Conservation (phyloP, 1,284 basidiomycete species). For the Cutaneotrichosporon cutaneum region DNA sequence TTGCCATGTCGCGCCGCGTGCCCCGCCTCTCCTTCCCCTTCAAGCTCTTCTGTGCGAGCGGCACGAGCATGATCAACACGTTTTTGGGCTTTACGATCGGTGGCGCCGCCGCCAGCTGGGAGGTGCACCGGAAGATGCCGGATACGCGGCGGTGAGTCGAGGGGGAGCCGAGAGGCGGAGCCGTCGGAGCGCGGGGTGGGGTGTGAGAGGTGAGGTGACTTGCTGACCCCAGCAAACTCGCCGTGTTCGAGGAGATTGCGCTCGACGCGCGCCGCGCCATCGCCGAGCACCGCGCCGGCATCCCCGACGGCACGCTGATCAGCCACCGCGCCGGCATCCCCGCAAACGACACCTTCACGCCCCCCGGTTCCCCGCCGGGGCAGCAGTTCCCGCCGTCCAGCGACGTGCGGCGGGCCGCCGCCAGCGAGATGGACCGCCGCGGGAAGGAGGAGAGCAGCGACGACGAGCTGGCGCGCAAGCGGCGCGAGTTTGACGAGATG, state of each 20-base stretch:
- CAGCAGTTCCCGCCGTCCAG: neutral
- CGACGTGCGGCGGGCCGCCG: neutral
- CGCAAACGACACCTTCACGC: conserved; percentile 5
- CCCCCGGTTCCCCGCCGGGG: no score
- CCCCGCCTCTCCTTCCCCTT: conserved; percentile 15
- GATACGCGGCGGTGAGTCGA: conserved; percentile 35
- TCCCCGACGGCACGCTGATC: conserved; percentile 19
- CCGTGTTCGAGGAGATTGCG: conserved; percentile 40
- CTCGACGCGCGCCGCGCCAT: conserved; percentile 28
- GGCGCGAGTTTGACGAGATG: conserved; percentile 42
- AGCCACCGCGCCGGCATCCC: conserved; percentile 16
- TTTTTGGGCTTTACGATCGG: conserved; percentile 42
- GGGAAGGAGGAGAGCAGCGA: neutral
- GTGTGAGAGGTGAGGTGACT: neutral
- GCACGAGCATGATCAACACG: conserved; percentile 22
- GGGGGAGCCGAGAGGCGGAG: no score
- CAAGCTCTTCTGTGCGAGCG: conserved; percentile 13
- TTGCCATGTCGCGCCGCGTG: conserved; percentile 15
- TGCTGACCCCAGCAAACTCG: conserved; percentile 35
- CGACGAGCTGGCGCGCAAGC: conserved; percentile 27
- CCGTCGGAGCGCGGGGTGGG: neutral
- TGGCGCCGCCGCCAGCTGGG: conserved; percentile 34
- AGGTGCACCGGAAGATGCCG: conserved; percentile 39
- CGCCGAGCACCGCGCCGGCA: conserved; percentile 19
- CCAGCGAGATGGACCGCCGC: neutral